Conservation (phyloP, 768 basidiomycete species). For the Tulasnella sp. region DNA sequence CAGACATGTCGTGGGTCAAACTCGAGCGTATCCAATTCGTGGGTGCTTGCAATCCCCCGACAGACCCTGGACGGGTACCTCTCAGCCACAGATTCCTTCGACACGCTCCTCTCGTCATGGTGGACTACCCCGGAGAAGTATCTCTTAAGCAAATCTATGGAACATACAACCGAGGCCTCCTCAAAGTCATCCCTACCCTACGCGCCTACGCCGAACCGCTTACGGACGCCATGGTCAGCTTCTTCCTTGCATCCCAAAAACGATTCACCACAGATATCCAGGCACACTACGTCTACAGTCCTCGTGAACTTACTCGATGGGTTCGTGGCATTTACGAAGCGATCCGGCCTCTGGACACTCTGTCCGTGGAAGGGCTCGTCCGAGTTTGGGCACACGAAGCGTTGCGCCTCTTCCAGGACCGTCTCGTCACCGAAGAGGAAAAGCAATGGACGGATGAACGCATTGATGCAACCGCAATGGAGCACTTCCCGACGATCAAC, state of each 20-base stretch:
- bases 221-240: slow-evolving; percentile 94
- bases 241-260: slow-evolving; percentile 91
- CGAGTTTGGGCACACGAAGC: slow-evolving; percentile 98
- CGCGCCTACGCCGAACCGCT: slow-evolving; percentile 90
- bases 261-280: slow-evolving; percentile 96
- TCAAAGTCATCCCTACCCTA: slow-evolving; percentile 92
- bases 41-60: slow-evolving; percentile 98
- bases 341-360: slow-evolving; percentile 86
- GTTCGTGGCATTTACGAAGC: slow-evolving; percentile 96
- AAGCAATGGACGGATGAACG: slow-evolving; percentile 91
- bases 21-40: slow-evolving; percentile 99
- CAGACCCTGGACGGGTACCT: slow-evolving; percentile 98
- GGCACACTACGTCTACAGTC: slow-evolving; percentile 98
- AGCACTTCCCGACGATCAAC: slow-evolving; percentile 92
- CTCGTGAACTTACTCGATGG: slow-evolving; percentile 98
- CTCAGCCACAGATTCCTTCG: slow-evolving; percentile 95
- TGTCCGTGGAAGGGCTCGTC: slow-evolving; percentile 91
- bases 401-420: slow-evolving; percentile 94
- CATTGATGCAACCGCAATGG: slow-evolving; percentile 75
- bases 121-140: slow-evolving; percentile 96
- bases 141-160: slow-evolving; percentile 98
- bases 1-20: slow-evolving; percentile 95
- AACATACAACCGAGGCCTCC: slow-evolving; percentile 91
- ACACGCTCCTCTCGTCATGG: slow-evolving; percentile 96
- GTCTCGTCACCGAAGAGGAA: slow-evolving; percentile 89